Evolutionary conservation across 2,329 filamentous ascomycete genomes (phyloP).

Genomic region (Hymenoscyphus albidus): DNA sequence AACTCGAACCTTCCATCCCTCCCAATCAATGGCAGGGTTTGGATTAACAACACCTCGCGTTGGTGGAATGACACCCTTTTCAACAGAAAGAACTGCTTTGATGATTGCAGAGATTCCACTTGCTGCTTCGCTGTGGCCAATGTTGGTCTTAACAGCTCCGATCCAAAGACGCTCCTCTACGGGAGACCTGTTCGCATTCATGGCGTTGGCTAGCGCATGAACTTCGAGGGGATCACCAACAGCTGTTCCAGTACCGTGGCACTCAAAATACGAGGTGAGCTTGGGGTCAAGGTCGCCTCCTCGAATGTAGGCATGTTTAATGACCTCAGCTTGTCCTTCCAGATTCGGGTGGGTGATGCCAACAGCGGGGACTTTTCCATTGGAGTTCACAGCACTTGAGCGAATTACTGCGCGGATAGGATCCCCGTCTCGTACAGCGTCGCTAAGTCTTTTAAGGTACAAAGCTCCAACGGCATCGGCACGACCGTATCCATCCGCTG

Average conservation of each 20-base stretch:
- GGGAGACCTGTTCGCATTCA: constrained; percentile 4
- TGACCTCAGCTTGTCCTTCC: constrained; percentile 37
- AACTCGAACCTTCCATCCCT: constrained; percentile 34
- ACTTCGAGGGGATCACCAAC: constrained; percentile 16
- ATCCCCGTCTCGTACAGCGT: constrained; percentile 58
- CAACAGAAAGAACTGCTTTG: constrained; percentile 21
- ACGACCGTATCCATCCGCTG: constrained; percentile 59
- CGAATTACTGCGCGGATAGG: constrained; percentile 53
- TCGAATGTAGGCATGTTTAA: constrained; percentile 10
- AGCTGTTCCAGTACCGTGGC: constrained; percentile 19
- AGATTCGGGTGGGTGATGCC: constrained; percentile 53
- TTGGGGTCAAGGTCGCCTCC: constrained; percentile 7
- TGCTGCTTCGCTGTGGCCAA: constrained; percentile 28
- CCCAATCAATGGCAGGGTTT: constrained; percentile 9
- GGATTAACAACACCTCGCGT: not conserved
- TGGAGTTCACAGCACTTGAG: constrained; percentile 48
- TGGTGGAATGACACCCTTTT: constrained; percentile 13
- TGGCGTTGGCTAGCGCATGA: constrained; percentile 8
- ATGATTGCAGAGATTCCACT: constrained; percentile 23
- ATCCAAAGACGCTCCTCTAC: constrained; percentile 5
- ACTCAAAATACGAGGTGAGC: constrained; percentile 13
- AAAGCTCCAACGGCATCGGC: constrained; percentile 59
- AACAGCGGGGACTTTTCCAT: constrained; percentile 48
- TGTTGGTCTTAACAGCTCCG: constrained; percentile 21
- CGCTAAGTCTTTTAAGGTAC: constrained; percentile 53